Evolutionary conservation across 2,329 filamentous ascomycete species (phyloP).

Genomic region (Stenocarpella maydis): DNA sequence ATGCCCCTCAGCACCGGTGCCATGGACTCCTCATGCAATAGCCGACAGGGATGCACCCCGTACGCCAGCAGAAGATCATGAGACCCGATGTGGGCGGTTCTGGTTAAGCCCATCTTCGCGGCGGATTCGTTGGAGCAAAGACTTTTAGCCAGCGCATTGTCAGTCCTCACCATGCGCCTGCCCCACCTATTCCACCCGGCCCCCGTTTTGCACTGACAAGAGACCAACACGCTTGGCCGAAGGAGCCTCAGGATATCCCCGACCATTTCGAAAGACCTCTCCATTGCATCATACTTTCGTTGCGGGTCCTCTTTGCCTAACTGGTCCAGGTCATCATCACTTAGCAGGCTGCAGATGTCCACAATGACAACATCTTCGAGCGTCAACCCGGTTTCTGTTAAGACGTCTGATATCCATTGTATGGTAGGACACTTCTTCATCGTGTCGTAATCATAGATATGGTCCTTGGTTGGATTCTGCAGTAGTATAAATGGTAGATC

Average conservation of each 20-base stretch:
- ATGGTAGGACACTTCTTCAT: neutral
- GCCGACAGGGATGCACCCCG: too few relatives aligned
- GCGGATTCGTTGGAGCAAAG: neutral
- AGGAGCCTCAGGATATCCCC: neutral
- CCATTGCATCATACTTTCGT: neutral
- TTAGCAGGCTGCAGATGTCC: neutral
- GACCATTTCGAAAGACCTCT: neutral
- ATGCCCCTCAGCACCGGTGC: too few relatives aligned
- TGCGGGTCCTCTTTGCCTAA: neutral
- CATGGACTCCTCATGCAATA: too few relatives aligned
- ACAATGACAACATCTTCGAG: neutral
- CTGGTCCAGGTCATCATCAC: neutral
- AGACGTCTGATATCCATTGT: neutral
- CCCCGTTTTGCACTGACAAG: neutral
- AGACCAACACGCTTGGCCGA: neutral
- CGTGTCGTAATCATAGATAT: neutral
- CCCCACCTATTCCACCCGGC: too few relatives aligned
- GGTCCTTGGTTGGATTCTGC: neutral
- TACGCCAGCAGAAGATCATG: too few relatives aligned
- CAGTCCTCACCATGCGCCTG: neutral
- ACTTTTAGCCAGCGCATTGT: neutral
- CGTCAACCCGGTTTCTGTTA: neutral
- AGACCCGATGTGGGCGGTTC: neutral
- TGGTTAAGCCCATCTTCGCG: neutral
- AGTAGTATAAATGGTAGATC: neutral